A percentile compares a stretch with the other conserved stretches of the same genome.
These are phyloP conservation scores for Cochliopodium minus DNA, from an alignment of 208 protist genomes.

Conservation along the genomic window DNA sequence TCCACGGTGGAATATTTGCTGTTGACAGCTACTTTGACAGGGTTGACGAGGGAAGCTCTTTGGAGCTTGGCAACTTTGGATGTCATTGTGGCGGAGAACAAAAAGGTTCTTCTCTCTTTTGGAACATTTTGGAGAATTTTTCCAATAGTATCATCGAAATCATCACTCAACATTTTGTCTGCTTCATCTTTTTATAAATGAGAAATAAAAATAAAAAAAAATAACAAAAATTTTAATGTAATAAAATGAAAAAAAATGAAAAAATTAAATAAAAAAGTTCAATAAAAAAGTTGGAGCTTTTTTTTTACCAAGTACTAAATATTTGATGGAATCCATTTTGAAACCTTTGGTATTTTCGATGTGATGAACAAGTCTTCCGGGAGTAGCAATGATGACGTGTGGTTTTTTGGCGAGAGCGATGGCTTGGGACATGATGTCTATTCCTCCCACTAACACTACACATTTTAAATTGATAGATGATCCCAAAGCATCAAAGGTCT, in stretches of 20 bases:
- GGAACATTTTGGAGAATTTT: conserved; percentile 72
- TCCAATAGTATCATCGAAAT: conserved; percentile 94
- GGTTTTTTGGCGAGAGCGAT: conserved; percentile 73
- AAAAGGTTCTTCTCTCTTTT: conserved; percentile 66
- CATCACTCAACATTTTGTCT: conserved; percentile 71
- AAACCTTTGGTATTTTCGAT: conserved; percentile 95
- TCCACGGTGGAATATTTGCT: conserved; percentile 86
- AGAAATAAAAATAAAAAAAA: too few relatives aligned
- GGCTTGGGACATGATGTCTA: conserved; percentile 79
- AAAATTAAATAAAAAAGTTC: background rate
- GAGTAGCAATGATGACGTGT: conserved; percentile 90
- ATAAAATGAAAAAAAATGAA: too few relatives aligned
- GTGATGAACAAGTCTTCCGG: conserved; percentile 88
- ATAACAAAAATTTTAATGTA: too few relatives aligned
- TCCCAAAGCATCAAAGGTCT: too few relatives aligned
- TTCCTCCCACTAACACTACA: conserved; percentile 68
- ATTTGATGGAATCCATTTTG: conserved; percentile 73
- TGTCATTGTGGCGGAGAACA: conserved; percentile 96
- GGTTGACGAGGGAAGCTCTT: conserved; percentile 81
- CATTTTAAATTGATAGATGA: too few relatives aligned
- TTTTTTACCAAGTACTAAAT: conserved; percentile 54
- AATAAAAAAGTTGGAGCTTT: background rate
- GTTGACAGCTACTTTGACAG: conserved; percentile 77
- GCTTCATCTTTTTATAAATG: conserved; percentile 69
- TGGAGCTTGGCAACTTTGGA: conserved; percentile 89